Evolutionary conservation across 768 basidiomycete genomes (phyloP).

Genomic region (Rhodotorula paludigena): DNA sequence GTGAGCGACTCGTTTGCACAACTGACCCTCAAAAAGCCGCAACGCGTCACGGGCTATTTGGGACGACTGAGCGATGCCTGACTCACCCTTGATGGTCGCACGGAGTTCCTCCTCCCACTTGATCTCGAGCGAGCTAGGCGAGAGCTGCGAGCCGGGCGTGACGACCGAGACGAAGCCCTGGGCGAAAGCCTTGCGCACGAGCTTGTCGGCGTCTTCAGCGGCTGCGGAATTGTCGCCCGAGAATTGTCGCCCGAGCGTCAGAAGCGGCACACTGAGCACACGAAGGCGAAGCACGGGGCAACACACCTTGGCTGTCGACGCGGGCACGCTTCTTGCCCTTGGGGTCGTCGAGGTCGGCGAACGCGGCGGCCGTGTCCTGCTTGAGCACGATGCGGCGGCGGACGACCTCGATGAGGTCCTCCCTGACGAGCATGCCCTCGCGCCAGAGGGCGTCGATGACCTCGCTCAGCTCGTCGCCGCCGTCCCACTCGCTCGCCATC

Average conservation of each 20-base stretch:
- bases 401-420: conserved; percentile 22
- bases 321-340: conserved; percentile 31
- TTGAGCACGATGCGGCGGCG: not conserved
- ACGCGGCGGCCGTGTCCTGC: not conserved
- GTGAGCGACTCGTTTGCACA: not conserved
- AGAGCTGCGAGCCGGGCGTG: conserved; percentile 68
- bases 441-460: conserved; percentile 17
- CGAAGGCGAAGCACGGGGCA: not conserved
- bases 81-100: conserved; percentile 34
- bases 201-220: conserved; percentile 43
- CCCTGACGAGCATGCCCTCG: conserved; percentile 23
- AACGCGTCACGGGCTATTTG: not conserved
- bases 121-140: conserved; percentile 73
- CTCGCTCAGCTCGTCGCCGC: not conserved
- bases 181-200: conserved; percentile 64
- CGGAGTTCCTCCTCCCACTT: conserved; percentile 63
- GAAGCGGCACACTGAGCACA: no score
- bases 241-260: not conserved
- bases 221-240: not conserved
- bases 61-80: not conserved
- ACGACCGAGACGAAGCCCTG: conserved; percentile 72
- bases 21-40: not conserved
- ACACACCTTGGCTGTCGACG: conserved; percentile 14
- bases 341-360: not conserved
- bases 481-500: conserved; percentile 25